Base-by-base conservation (phyloP, 768 basidiomycete genomes). In the Suillus hirtellus region DNA sequence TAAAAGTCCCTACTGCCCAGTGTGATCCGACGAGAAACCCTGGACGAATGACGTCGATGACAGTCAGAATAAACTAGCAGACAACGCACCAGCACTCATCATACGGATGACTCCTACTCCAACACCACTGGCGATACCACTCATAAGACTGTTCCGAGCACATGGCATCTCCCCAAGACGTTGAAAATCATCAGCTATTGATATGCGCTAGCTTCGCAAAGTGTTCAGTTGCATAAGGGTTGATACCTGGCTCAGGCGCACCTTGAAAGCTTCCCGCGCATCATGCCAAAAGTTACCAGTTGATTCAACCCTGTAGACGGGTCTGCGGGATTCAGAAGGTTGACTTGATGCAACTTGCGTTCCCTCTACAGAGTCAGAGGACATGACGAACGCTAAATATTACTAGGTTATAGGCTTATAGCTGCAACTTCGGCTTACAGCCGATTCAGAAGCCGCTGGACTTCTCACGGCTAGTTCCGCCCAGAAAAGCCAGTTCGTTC, bases 1-100 rank as follows among this genome's bases (percentile, higher is more conserved):
- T 76, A 69, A 91, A 94, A 2, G 91, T 87, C 7, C 85, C 89
- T 21, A 92, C 81, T 15, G 89, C 90, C 92, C 92, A 94, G 71
- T 92, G 86, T 3, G 84, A 88, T 43, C 90, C 91, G 44, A 85
- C 80, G 63, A 89, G 80, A 1, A 86, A 81, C 38, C 80, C 92
- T 90, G 63, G 34, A 63, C 10, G 27, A 66, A 59, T 46, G 5
- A 34, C 46, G 46, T 71, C 49, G 46, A 54, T 43, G 54, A 56
- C 38, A 58, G 27, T 24, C 49, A 49, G 11, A 17, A 44, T 59
- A 17, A 27, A 35, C 11, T n/a, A 60, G 62, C 6, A 59, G 14
- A 44, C 46, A 21, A 79, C 87, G 62, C 72, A 92, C 92, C 79
- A 12, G 85, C 76, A 69, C 83, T 83, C 68, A 92, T 74, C 3